Percentiles rank a stretch among this genome's conserved stretches.
These are phyloP conservation scores for Flaveria sonorensis DNA, from an alignment of 129 eudicot species.

Conservation along the genomic window DNA sequence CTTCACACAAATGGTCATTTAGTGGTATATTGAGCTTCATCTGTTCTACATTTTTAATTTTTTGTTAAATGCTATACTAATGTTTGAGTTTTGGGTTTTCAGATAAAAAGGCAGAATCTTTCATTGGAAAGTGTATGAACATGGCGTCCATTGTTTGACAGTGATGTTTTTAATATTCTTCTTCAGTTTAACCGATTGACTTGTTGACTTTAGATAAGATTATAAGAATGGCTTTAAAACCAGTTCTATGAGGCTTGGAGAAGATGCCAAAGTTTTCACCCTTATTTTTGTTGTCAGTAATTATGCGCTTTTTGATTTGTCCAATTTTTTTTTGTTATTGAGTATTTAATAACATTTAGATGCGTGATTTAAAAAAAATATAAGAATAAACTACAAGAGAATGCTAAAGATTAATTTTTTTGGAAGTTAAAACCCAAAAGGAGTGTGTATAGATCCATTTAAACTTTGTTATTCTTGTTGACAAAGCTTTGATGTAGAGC, in stretches of 20 bases:
- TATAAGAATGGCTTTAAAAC: constrained; percentile 92
- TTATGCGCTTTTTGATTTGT: neutral
- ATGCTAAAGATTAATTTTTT: constrained; percentile 1
- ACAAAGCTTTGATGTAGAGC: constrained; percentile 69
- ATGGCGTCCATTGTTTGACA: neutral
- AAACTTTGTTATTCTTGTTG: constrained; percentile 26
- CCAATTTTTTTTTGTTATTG: neutral
- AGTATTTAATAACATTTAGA: neutral
- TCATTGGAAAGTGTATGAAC: constrained; percentile 82
- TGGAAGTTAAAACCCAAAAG: neutral
- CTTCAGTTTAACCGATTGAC: constrained; percentile 22
- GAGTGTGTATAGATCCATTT: neutral
- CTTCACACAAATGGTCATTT: constrained; percentile 97
- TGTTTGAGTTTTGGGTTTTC: constrained; percentile 95
- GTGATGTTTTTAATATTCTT: neutral
- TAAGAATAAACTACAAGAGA: constrained; percentile 1
- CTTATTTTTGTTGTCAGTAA: constrained; percentile 49
- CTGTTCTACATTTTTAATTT: neutral
- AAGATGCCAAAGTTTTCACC: constrained; percentile 86
- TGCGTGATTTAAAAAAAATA: neutral
- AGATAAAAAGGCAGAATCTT: constrained; percentile 59
- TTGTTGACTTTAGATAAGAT: constrained; percentile 49
- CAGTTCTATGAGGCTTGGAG: constrained; percentile 94
- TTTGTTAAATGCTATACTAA: neutral
- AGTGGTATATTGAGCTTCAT: constrained; percentile 62